Percentiles rank a stretch among this genome's conserved stretches.
These are phyloP conservation scores for Volvariella volvacea DNA, from an alignment of 1,284 basidiomycete genomes.

Conservation along the genomic window DNA sequence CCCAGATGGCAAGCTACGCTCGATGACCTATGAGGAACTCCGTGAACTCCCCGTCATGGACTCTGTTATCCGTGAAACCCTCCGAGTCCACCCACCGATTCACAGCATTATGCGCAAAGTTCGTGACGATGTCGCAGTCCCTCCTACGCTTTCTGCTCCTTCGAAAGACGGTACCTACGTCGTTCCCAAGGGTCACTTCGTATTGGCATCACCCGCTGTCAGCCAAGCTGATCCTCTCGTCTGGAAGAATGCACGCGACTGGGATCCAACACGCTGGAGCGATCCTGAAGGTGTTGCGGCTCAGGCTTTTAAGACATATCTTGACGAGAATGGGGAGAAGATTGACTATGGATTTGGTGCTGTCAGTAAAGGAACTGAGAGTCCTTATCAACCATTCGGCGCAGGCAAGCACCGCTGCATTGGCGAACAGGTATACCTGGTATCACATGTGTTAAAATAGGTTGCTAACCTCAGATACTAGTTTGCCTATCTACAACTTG, in stretches of 20 bases:
- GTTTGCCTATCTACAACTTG: conserved; percentile 95
- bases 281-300: conserved; percentile 74
- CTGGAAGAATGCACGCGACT: conserved; percentile 72
- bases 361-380: conserved; percentile 89
- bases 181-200: conserved; percentile 88
- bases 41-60: conserved; percentile 82
- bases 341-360: conserved; percentile 95
- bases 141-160: conserved; percentile 74
- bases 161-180: conserved; percentile 68
- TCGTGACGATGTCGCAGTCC: conserved; percentile 79
- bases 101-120: conserved; percentile 92
- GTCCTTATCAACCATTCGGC: conserved; percentile 91
- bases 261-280: conserved; percentile 84
- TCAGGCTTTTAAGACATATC: conserved; percentile 68
- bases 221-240: conserved; percentile 83
- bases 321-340: conserved; percentile 76
- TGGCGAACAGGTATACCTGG: conserved; percentile 70
- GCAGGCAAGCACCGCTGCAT: conserved; percentile 94
- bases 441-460: conserved; percentile 3
- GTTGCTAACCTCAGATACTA: conserved; percentile 22
- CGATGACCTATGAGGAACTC: conserved; percentile 85
- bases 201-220: conserved; percentile 87
- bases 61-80: conserved; percentile 88
- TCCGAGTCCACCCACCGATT: conserved; percentile 89
- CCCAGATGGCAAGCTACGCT: conserved; percentile 74